Evolutionary conservation across 2,329 filamentous ascomycete species (phyloP), one percentile per base, ranked within the genome.

Genomic region (Rhinocladiella similis): DNA sequence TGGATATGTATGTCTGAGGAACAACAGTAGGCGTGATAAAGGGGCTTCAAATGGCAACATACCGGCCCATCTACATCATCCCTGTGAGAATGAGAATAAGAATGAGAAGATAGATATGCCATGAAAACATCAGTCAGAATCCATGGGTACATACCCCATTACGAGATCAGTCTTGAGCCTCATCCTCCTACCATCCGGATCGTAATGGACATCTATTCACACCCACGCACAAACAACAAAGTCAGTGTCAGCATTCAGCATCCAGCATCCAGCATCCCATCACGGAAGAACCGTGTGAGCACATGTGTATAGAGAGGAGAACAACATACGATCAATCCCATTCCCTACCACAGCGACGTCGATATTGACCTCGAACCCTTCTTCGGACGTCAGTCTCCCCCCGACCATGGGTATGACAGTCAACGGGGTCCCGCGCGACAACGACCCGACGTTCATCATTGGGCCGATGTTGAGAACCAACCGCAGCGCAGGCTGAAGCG

Each of bases 141-240:
- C n/a, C n/a, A n/a, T n/a, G n/a, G n/a, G n/a, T n/a, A n/a, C 71
- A 55, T 64, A 77, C 74, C 71, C 73, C 35, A 75, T 53, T 16
- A 73, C 68, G 3, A 68, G 66, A 59, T 74, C 72, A 6, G 73
- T 73, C 63, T 76, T 65, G 60, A 77, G 62, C 3, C 75, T 69
- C 64, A 76, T 63, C 39, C 69, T 68, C 55, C 71, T 69, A 5
- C 70, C 70, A 54, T 73, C 71, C 3, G 73, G 66, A 57, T 77
- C 75, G 18, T 67, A 66, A 47, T 70, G 72, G 58, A 77, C 75
- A 57, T 75, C 35, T 38, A 38, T 6, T 38, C 35, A 13, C 5
- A 38, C 35, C 5, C 35, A 38, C 22, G 2, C 22, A 25, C 22
- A 25, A 7, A 25, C 22, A 7, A 25, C 4, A 25, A 25, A 25